phyloP scores from a whole-genome alignment of 2,329 filamentous ascomycete genomes.

The Xylogone sp. region DNA sequence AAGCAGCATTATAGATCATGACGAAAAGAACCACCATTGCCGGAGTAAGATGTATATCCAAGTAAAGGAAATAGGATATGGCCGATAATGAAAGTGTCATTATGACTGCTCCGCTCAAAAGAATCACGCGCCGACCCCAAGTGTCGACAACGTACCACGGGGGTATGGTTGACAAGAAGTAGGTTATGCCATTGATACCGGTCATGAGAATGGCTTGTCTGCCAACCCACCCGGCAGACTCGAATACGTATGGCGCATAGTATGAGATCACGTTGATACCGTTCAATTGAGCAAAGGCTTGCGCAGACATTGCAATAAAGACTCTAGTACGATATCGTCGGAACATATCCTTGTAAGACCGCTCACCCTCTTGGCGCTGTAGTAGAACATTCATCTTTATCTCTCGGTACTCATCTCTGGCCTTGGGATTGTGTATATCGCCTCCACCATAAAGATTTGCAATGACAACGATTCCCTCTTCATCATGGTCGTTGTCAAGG shows the following conservation, averaged over 20 bases:
- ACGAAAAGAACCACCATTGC: conserved; percentile 88
- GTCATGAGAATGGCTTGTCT: conserved; percentile 94
- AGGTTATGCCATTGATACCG: conserved; percentile 89
- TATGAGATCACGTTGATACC: conserved; percentile 99
- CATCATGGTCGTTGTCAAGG: conserved; percentile 94
- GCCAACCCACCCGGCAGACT: conserved; percentile 92
- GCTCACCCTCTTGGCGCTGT: conserved; percentile 90
- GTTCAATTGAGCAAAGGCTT: conserved; percentile 92
- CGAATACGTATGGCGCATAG: conserved; percentile 94
- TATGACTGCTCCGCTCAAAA: conserved; percentile 82
- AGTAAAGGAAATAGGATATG: conserved; percentile 93
- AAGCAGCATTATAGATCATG: conserved; percentile 97
- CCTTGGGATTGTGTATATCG: conserved; percentile 89
- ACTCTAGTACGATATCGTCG: conserved; percentile 85
- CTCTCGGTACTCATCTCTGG: conserved; percentile 92
- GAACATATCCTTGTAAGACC: conserved; percentile 93
- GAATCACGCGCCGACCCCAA: conserved; percentile 84
- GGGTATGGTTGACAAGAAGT: conserved; percentile 86
- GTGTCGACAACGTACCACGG: conserved; percentile 96
- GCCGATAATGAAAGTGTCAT: conserved; percentile 86
- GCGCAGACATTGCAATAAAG: conserved; percentile 98
- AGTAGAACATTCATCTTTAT: conserved; percentile 98
- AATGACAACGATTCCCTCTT: conserved; percentile 97
- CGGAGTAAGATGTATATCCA: conserved; percentile 75
- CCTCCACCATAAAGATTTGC: conserved; percentile 95